Evolutionary conservation across 306 rosid genomes (phyloP).

Genomic region (Lablab purpureus): DNA sequence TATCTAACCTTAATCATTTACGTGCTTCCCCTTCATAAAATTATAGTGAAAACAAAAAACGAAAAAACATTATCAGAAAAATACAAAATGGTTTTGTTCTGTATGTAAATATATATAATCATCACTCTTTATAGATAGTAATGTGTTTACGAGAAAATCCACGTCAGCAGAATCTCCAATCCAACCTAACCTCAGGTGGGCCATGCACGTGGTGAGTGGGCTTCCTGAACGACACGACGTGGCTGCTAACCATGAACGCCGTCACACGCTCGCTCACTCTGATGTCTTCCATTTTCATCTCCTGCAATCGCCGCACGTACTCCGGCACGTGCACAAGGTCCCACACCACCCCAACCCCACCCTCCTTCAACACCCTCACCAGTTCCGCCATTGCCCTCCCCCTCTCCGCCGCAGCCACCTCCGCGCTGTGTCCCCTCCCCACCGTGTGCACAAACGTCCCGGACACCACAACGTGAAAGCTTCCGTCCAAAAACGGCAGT

Average conservation of each 20-base stretch:
- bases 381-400: conserved; percentile 14
- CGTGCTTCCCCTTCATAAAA: neutral
- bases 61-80: neutral
- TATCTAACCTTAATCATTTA: neutral
- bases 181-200: conserved; percentile 32
- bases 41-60: neutral
- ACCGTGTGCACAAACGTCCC: neutral
- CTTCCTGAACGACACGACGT: conserved; percentile 3
- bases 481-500: neutral
- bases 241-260: conserved; percentile 24
- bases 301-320: conserved; percentile 13
- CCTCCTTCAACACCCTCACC: conserved; percentile 18
- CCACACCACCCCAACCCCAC: conserved; percentile 19
- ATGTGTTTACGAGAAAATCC: neutral
- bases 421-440: neutral
- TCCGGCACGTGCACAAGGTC: conserved; percentile 30
- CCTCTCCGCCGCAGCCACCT: conserved; percentile 4
- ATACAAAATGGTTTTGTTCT: neutral
- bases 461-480: neutral
- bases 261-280: conserved; percentile 27
- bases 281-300: conserved; percentile 16
- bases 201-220: conserved; percentile 20
- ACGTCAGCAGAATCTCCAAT: conserved; percentile 29
- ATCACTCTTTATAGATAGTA: neutral
- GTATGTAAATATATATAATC: no score